A percentile compares a stretch with the other conserved stretches of the same genome.
These are phyloP conservation scores for Chrysoporthe austroafricana DNA, from an alignment of 2,329 filamentous ascomycete species.

Conservation along the genomic window DNA sequence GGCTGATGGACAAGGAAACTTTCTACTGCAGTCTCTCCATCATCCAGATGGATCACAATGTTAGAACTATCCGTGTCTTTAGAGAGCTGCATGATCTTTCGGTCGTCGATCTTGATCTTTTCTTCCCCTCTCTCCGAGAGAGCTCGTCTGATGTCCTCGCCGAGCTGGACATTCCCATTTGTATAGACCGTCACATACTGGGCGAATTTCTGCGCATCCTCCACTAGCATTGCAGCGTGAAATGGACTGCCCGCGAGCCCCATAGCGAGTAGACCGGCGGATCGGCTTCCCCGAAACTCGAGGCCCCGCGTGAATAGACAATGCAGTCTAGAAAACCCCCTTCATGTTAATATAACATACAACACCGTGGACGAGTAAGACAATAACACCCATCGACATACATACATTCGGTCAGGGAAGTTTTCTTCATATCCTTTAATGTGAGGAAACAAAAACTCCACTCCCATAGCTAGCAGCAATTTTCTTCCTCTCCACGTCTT, in stretches of 20 bases:
- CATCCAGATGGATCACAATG: background rate
- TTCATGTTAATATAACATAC: background rate
- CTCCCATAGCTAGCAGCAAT: background rate
- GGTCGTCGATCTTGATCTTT: background rate
- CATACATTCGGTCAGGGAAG: background rate
- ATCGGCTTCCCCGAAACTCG: background rate
- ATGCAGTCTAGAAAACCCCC: background rate
- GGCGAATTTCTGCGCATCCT: background rate
- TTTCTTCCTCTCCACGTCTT: background rate
- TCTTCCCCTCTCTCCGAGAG: no score
- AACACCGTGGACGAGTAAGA: background rate
- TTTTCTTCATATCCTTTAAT: background rate
- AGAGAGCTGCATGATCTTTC: background rate
- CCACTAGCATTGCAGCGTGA: background rate
- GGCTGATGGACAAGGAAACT: constrained; percentile 8
- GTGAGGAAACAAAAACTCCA: background rate
- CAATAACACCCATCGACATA: no score
- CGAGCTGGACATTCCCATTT: background rate
- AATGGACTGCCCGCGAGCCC: background rate
- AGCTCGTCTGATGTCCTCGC: background rate
- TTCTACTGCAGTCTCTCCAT: background rate
- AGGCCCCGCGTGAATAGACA: constrained; percentile 1
- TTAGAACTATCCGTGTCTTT: background rate
- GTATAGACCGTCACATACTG: background rate
- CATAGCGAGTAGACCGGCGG: constrained; percentile 2